phyloP scores from a whole-genome alignment of 139 green algal species.

The Coelastrella sp. region DNA sequence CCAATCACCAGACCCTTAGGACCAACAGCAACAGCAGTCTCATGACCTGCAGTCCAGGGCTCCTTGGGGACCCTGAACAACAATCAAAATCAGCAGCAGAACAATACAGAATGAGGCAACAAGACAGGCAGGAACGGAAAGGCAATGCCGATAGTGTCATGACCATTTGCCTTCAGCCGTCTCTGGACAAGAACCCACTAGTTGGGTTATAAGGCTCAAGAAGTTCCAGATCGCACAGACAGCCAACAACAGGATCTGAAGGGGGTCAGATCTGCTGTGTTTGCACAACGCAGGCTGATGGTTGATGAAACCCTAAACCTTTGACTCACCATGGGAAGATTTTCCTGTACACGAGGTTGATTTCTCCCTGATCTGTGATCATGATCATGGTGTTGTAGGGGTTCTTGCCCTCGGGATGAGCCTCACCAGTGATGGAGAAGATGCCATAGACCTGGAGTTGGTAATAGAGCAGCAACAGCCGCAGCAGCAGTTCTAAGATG shows the following conservation, averaged over 20 bases:
- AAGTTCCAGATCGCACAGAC: no score
- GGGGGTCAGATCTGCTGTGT: no score
- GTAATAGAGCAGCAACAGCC: background rate
- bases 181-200: no score
- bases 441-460: constrained; percentile 58
- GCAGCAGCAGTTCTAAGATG: background rate
- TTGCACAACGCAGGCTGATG: no score
- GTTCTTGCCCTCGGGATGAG: constrained; percentile 60
- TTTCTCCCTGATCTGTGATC: constrained; percentile 62
- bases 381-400: constrained; percentile 71
- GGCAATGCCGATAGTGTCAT: background rate
- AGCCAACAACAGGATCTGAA: no score
- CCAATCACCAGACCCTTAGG: constrained; percentile 60
- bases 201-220: no score
- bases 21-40: constrained; percentile 57
- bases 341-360: constrained; percentile 66
- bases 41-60: constrained; percentile 64
- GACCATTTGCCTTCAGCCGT: no score
- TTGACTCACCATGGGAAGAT: constrained; percentile 59
- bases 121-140: background rate
- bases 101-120: background rate
- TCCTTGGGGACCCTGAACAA: constrained; percentile 52
- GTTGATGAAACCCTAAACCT: background rate
- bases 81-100: background rate
- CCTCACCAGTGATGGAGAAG: constrained; percentile 65